Evolutionary conservation across 176 grass and related monocot genomes (phyloP), one percentile per base, ranked within the genome.

Genomic region (Thalia dealbata): DNA sequence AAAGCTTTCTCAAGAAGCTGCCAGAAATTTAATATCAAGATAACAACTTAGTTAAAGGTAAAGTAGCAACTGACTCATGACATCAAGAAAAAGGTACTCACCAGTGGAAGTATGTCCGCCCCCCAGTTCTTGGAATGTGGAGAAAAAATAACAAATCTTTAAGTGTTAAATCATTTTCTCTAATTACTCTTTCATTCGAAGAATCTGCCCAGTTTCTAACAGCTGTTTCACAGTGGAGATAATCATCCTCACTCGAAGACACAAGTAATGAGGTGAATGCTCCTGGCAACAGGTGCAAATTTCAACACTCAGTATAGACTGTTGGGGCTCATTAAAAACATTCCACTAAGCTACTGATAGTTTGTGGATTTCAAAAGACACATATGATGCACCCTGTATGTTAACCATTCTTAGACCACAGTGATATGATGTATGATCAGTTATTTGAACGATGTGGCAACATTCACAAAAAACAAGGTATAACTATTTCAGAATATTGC

Each of bases 131-230:
- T 3, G 95, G 95, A 70, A 99, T 85, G 58, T 99, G 95, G 7
- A 99, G 84, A 76, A 99, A 99, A 84, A 99, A 99, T 70, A 99
- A 83, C 71, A 99, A 67, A 77, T 99, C 95, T 64, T 84, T 89
- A 38, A 99, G 87, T 72, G 30, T 91, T 56, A 85, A 77, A 7
- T 86, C 91, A 64, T 95, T 85, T 11, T 72, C 85, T 60, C 24
- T 79, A 10, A 62, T 77, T 7, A 66, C 75, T n/a, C 50, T 82
- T 70, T 82, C 88, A 21, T n/a, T 73, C 0, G 41, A 76, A 56
- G 79, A 87, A 51, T 75, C 79, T 16, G 79, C 95, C 95, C 95
- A 99, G 14, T 81, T 75, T 51, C 67, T 85, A 22, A 99, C 85
- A 0, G 84, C 50, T 3, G 81, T 60, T 83, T 91, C 85, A 79